Evolutionary conservation across 305 asterid genomes (phyloP).

Genomic region (Coffea humblotiana): DNA sequence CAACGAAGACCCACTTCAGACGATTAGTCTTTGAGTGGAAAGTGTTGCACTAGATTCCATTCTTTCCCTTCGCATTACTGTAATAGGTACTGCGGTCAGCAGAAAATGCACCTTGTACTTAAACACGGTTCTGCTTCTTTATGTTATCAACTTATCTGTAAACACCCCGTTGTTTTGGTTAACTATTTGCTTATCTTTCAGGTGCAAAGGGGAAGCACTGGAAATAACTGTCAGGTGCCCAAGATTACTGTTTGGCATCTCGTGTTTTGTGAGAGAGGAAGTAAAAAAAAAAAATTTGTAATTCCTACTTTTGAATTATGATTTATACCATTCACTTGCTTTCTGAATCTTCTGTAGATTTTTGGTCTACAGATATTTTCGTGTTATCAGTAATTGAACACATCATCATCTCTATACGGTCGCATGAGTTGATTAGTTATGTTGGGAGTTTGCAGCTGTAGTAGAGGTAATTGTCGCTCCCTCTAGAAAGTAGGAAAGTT

Average conservation of each 20-base stretch:
- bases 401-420: not conserved
- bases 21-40: conserved; percentile 18
- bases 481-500: not conserved
- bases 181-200: not conserved
- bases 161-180: not conserved
- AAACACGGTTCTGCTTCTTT: not conserved
- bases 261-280: conserved; percentile 7
- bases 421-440: not conserved
- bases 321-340: not conserved
- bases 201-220: conserved; percentile 1
- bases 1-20: conserved; percentile 44
- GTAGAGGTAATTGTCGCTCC: too few species aligned
- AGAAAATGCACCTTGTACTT: not conserved
- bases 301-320: not conserved
- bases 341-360: conserved; percentile 2
- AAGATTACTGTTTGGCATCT: not conserved
- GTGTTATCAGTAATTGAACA: not conserved
- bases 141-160: not conserved
- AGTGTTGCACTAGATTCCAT: not conserved
- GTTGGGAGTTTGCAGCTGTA: not conserved
- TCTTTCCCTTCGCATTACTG: not conserved
- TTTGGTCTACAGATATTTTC: conserved; percentile 1
- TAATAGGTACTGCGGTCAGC: conserved; percentile 1
- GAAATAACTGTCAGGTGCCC: conserved; percentile 4
- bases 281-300: conserved; percentile 1